A percentile compares a stretch with the other conserved stretches of the same genome.
Conservation (phyloP, 768 basidiomycete species). For the Filobasidium wieringae region DNA sequence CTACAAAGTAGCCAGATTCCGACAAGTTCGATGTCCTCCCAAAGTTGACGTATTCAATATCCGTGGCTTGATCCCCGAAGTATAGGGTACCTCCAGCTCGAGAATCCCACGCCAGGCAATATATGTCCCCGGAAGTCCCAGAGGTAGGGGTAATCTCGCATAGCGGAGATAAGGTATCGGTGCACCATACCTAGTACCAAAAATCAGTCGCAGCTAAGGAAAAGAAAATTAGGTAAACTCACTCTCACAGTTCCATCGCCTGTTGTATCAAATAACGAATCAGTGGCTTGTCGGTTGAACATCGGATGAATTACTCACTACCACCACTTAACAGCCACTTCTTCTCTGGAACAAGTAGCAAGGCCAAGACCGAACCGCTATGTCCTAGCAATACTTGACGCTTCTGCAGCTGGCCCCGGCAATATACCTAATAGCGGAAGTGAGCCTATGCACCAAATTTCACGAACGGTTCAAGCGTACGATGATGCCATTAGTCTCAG, state of each 20-base stretch:
- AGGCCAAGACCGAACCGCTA: conserved; percentile 66
- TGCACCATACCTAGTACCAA: conserved; percentile 64
- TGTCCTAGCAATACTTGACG: conserved; percentile 65
- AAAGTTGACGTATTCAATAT: conserved; percentile 77
- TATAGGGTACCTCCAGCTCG: conserved; percentile 55
- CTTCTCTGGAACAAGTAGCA: conserved; percentile 63
- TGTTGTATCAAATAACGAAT: too few relatives aligned
- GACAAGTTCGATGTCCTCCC: neutral
- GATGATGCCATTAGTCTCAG: conserved; percentile 52
- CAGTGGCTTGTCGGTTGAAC: too few relatives aligned
- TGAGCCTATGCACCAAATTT: neutral
- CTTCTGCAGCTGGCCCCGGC: conserved; percentile 57
- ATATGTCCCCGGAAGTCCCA: conserved; percentile 72
- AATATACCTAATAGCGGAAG: conserved; percentile 61
- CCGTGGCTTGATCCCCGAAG: conserved; percentile 85
- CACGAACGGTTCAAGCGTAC: conserved; percentile 41
- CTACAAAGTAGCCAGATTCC: neutral
- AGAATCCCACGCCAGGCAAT: conserved; percentile 68
- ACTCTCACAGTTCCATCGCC: conserved; percentile 83
- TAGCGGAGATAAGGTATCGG: conserved; percentile 52
- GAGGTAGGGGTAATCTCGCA: conserved; percentile 72
- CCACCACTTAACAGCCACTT: conserved; percentile 84
- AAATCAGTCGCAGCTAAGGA: neutral
- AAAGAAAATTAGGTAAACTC: conserved; percentile 5
- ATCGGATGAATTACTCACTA: conserved; percentile 48